phyloP scores from a whole-genome alignment of 805 yeast genomes.

The Saccharomyces mikatae region DNA sequence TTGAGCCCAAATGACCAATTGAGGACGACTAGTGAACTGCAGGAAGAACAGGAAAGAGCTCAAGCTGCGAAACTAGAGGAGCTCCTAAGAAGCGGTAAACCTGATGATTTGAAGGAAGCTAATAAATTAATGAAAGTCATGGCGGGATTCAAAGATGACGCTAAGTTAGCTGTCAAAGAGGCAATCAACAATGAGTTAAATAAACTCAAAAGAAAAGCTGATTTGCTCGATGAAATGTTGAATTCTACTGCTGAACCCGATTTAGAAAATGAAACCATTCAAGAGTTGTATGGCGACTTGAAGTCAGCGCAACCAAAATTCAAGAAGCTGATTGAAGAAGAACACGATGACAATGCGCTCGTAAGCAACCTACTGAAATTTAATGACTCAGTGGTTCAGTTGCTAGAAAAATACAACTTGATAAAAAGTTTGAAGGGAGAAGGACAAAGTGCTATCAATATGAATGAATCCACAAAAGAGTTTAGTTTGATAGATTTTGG shows the following conservation, averaged over 20 bases:
- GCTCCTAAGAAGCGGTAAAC: conserved; percentile 88
- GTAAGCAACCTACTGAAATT: conserved; percentile 58
- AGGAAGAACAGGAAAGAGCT: conserved; percentile 84
- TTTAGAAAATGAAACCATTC: conserved; percentile 52
- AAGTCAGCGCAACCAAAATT: conserved; percentile 83
- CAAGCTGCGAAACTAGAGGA: conserved; percentile 95
- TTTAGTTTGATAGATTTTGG: conserved; percentile 70
- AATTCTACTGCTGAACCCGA: conserved; percentile 37
- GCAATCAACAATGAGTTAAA: conserved; percentile 78
- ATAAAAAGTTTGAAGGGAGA: conserved; percentile 35
- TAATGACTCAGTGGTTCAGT: conserved; percentile 66
- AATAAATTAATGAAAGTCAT: conserved; percentile 93
- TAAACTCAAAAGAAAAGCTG: conserved; percentile 76
- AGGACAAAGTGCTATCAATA: conserved; percentile 3
- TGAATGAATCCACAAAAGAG: conserved; percentile 32
- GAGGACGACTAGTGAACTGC: conserved; percentile 82
- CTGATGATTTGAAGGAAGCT: conserved; percentile 92
- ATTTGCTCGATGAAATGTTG: conserved; percentile 82
- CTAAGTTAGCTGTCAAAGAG: conserved; percentile 53
- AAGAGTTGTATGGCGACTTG: conserved; percentile 68
- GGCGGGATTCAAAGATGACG: conserved; percentile 94
- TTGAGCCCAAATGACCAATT: conserved; percentile 81
- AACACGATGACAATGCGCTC: conserved; percentile 57
- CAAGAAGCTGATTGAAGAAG: conserved; percentile 76
- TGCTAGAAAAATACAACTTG: conserved; percentile 57